phyloP scores from a whole-genome alignment of 805 yeast genomes.

The Metschnikowia lochheadii region DNA sequence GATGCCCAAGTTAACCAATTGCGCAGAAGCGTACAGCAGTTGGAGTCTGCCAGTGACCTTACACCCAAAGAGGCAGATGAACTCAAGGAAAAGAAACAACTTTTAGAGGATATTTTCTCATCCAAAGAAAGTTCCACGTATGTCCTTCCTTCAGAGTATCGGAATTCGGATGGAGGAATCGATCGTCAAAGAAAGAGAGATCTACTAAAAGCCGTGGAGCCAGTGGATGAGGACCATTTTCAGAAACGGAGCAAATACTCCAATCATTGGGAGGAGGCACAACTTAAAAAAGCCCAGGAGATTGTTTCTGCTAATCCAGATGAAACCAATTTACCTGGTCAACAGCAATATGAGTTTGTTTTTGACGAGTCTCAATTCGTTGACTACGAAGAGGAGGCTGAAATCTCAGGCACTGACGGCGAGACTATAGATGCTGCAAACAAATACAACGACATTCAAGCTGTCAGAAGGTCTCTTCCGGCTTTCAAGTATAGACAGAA shows the following conservation, averaged over 20 bases:
- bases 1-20: slow-evolving; percentile 4
- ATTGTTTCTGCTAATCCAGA: slow-evolving; percentile 26
- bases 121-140: not conserved
- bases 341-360: slow-evolving; percentile 63
- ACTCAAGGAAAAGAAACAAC: slow-evolving; percentile 10
- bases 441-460: slow-evolving; percentile 30
- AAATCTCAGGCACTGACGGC: slow-evolving; percentile 25
- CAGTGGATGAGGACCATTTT: slow-evolving; percentile 17
- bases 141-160: slow-evolving; percentile 51
- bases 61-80: slow-evolving; percentile 14
- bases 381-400: slow-evolving; percentile 47
- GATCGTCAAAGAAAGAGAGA: slow-evolving; percentile 54
- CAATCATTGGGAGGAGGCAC: slow-evolving; percentile 53
- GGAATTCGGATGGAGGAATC: slow-evolving; percentile 48
- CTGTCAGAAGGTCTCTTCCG: slow-evolving; percentile 66
- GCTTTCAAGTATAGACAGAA: slow-evolving; percentile 62
- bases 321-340: slow-evolving; percentile 39
- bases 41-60: slow-evolving; percentile 3
- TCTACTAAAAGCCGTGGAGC: slow-evolving; percentile 33
- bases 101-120: slow-evolving; percentile 5
- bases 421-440: slow-evolving; percentile 6
- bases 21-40: slow-evolving; percentile 2
- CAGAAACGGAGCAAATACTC: slow-evolving; percentile 19
- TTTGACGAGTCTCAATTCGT: slow-evolving; percentile 64
- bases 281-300: slow-evolving; percentile 39